Conservation (phyloP, 768 basidiomycete species). For the Xerocomellus intermedius region DNA sequence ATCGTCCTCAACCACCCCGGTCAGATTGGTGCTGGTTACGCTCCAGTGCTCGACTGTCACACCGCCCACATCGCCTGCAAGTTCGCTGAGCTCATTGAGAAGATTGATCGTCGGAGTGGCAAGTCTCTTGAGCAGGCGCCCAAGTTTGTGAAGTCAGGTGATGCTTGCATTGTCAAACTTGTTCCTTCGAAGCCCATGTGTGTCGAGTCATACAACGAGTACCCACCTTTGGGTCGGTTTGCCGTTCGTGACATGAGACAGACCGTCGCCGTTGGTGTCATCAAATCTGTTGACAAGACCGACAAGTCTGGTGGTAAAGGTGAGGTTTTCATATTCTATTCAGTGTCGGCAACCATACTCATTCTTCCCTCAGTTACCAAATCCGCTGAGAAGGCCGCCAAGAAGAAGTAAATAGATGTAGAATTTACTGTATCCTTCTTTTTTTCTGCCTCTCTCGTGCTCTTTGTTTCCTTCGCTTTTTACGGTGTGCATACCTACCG, state of each 20-base stretch:
- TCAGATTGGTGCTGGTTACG: slow-evolving; percentile 99
- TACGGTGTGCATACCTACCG: slow-evolving; percentile 35
- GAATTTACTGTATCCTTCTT: slow-evolving; percentile 61
- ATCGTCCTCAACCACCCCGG: slow-evolving; percentile 99
- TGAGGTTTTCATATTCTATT: slow-evolving; percentile 35
- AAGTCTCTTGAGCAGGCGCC: slow-evolving; percentile 84
- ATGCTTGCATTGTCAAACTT: slow-evolving; percentile 98
- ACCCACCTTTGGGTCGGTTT: slow-evolving; percentile 99
- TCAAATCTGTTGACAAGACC: slow-evolving; percentile 96
- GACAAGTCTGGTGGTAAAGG: slow-evolving; percentile 88
- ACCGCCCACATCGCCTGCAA: slow-evolving; percentile 99
- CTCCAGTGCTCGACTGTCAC: slow-evolving; percentile 99
- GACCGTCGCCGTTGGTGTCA: slow-evolving; percentile 98
- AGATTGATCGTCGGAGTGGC: slow-evolving; percentile 98
- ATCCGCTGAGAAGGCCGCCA: slow-evolving; percentile 93
- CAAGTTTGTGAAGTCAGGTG: slow-evolving; percentile 99
- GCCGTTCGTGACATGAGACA: slow-evolving; percentile 99
- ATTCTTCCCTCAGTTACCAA: slow-evolving; percentile 65
- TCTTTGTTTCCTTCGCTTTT: slow-evolving; percentile 36
- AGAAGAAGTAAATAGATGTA: slow-evolving; percentile 94
- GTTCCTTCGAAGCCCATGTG: slow-evolving; percentile 96
- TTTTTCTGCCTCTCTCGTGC: slow-evolving; percentile 43
- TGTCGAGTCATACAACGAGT: slow-evolving; percentile 92
- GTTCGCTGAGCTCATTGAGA: slow-evolving; percentile 97
- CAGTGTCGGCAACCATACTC: slow-evolving; percentile 2